Evolutionary conservation across 768 basidiomycete species (phyloP).

Genomic region (Boletus pseudo-olivaceus): DNA sequence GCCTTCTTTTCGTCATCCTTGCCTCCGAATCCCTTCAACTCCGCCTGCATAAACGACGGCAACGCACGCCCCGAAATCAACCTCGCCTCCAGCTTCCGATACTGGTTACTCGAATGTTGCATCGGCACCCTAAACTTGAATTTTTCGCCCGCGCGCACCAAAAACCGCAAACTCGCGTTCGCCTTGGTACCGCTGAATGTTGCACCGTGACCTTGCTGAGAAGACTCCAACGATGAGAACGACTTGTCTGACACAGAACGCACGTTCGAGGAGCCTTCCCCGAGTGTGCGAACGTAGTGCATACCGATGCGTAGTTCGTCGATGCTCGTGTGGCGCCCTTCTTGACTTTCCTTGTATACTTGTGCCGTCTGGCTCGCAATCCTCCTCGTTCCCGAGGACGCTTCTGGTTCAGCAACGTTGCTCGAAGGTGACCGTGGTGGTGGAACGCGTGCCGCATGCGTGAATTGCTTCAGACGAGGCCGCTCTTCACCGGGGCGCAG

Average conservation of each 20-base stretch:
- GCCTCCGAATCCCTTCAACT: conserved; percentile 37
- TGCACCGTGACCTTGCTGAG: conserved; percentile 37
- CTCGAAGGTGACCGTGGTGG: conserved; percentile 46
- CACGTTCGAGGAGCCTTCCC: conserved; percentile 42
- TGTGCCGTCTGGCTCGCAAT: conserved; percentile 66
- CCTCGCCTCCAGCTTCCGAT: conserved; percentile 44
- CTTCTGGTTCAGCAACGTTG: conserved; percentile 17
- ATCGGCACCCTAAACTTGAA: conserved; percentile 58
- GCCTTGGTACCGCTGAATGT: conserved; percentile 25
- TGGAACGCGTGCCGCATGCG: conserved; percentile 62
- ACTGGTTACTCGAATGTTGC: conserved; percentile 22
- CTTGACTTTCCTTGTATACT: conserved; percentile 42
- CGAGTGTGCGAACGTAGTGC: conserved; percentile 68
- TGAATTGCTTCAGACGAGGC: conserved; percentile 71
- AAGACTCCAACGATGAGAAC: conserved; percentile 62
- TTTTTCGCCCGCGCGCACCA: conserved; percentile 54
- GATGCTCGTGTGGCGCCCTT: conserved; percentile 39
- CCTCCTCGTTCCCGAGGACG: conserved; percentile 33
- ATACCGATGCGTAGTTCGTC: conserved; percentile 70
- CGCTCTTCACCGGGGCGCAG: conserved; percentile 34
- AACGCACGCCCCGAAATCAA: conserved; percentile 50
- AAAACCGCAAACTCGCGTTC: conserved; percentile 34
- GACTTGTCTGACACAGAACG: conserved; percentile 41
- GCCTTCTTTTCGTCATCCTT: conserved; percentile 42
- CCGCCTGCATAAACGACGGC: conserved; percentile 54